Conservation (phyloP, 306 rosid genomes). For the Spatholobus suberectus region DNA sequence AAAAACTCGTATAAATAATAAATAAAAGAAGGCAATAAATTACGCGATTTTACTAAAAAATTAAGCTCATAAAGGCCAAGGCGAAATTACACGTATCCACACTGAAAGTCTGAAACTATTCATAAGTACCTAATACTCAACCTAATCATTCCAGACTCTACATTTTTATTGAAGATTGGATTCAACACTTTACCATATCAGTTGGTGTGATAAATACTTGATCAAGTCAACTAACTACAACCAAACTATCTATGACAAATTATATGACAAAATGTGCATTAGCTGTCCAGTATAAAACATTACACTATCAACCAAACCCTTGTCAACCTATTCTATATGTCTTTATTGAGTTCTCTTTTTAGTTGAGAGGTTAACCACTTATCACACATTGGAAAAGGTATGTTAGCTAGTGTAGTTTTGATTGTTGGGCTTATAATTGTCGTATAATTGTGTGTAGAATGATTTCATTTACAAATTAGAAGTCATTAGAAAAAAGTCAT, state of each 20-base stretch:
- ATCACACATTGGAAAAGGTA: not conserved
- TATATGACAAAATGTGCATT: not conserved
- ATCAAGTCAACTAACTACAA: not conserved
- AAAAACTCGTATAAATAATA: too few relatives aligned
- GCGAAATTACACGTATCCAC: not conserved
- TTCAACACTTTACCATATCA: not conserved
- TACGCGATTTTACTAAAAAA: not conserved
- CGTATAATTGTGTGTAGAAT: too few relatives aligned
- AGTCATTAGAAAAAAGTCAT: too few relatives aligned
- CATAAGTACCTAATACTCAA: not conserved
- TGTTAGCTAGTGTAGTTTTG: not conserved
- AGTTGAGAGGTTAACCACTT: not conserved
- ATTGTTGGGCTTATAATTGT: too few relatives aligned
- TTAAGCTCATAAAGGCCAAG: too few relatives aligned
- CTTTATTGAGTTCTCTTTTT: too few relatives aligned
- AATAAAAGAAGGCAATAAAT: not conserved
- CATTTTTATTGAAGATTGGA: not conserved
- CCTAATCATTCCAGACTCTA: not conserved
- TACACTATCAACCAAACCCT: not conserved
- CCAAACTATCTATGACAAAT: not conserved
- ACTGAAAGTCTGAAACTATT: not conserved
- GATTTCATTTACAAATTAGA: not conserved
- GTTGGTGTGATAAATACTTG: not conserved
- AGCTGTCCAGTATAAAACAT: not conserved
- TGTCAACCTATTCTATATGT: not conserved